These are phyloP conservation scores for Prasinococcaceae sp. DNA, from an alignment of 139 green algal genomes.

Conservation along the genomic window DNA sequence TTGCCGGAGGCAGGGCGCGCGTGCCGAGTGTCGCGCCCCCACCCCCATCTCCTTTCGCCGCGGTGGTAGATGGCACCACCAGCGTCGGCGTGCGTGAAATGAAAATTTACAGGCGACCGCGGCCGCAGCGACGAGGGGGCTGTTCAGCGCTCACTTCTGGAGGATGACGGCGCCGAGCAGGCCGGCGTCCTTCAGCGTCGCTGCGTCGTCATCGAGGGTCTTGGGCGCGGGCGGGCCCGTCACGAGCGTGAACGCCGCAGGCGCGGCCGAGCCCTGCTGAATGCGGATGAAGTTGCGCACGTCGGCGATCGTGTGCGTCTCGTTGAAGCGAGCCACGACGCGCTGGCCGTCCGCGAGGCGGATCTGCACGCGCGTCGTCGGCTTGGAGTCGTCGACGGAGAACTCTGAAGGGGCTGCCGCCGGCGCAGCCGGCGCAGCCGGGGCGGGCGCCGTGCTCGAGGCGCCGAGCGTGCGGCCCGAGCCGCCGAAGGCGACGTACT, in stretches of 20 bases:
- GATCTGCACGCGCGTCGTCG: conserved; percentile 33
- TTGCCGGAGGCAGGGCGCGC: no score
- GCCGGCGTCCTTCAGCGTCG: conserved; percentile 25
- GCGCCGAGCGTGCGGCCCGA: conserved; percentile 21
- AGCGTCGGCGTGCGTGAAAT: no score
- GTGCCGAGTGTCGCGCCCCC: no score
- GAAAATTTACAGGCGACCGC: no score
- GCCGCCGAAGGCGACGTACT: conserved; percentile 31
- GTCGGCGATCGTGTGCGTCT: conserved; percentile 33
- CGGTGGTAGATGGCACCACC: no score
- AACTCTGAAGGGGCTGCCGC: conserved; percentile 1
- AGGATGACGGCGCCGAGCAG: conserved; percentile 29
- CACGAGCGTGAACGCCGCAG: conserved; percentile 13
- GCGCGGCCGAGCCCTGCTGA: background rate
- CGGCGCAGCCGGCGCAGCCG: conserved; percentile 2
- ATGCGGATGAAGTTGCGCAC: conserved; percentile 33
- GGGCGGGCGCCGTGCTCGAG: background rate
- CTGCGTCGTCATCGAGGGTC: conserved; percentile 18
- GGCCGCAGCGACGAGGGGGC: no score
- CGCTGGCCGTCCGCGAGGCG: conserved; percentile 33
- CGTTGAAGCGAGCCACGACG: conserved; percentile 40
- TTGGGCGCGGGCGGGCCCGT: conserved; percentile 30
- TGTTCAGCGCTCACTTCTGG: conserved; percentile 26
- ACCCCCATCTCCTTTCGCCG: no score
- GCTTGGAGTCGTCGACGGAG: conserved; percentile 29